Evolutionary conservation across 805 yeast species (phyloP).

Genomic region (Yamadazyma takamatsuzukensis): DNA sequence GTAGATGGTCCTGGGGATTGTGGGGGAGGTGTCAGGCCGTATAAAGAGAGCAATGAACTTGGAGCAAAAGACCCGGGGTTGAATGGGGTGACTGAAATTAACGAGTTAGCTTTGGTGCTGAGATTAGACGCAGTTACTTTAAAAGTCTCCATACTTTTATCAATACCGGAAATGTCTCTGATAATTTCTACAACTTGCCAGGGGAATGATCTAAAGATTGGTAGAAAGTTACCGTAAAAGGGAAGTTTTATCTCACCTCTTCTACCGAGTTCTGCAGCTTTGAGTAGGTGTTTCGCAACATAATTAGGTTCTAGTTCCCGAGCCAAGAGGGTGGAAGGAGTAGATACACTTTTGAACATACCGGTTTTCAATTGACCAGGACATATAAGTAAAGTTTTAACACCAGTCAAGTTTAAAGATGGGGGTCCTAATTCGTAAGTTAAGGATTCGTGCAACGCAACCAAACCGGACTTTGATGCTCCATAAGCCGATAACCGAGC

Average conservation of each 20-base stretch:
- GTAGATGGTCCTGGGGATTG: neutral
- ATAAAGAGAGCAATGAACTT: too few relatives aligned
- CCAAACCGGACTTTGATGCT: constrained; percentile 83
- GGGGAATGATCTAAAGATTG: constrained; percentile 67
- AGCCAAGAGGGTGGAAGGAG: constrained; percentile 75
- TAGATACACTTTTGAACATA: constrained; percentile 68
- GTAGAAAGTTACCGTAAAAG: constrained; percentile 70
- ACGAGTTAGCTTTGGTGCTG: constrained; percentile 4
- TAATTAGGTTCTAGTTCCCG: constrained; percentile 72
- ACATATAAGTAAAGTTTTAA: constrained; percentile 72
- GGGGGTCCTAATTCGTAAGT: constrained; percentile 64
- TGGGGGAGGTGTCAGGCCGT: neutral
- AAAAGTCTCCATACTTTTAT: constrained; percentile 40
- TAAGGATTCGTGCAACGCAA: constrained; percentile 80
- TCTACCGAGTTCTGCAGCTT: constrained; percentile 55
- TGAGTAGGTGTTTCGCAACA: constrained; percentile 58
- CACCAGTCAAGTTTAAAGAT: constrained; percentile 42
- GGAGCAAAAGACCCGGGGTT: too few relatives aligned
- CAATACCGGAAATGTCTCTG: constrained; percentile 67
- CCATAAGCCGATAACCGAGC: constrained; percentile 81
- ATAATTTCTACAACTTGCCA: constrained; percentile 60
- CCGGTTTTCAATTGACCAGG: constrained; percentile 83
- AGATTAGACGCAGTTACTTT: constrained; percentile 9
- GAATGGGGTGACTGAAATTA: constrained; percentile 3
- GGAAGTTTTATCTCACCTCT: constrained; percentile 73